Evolutionary conservation across 1,139 yeast genomes (phyloP).

Genomic region (Saccharomyces hybrid): DNA sequence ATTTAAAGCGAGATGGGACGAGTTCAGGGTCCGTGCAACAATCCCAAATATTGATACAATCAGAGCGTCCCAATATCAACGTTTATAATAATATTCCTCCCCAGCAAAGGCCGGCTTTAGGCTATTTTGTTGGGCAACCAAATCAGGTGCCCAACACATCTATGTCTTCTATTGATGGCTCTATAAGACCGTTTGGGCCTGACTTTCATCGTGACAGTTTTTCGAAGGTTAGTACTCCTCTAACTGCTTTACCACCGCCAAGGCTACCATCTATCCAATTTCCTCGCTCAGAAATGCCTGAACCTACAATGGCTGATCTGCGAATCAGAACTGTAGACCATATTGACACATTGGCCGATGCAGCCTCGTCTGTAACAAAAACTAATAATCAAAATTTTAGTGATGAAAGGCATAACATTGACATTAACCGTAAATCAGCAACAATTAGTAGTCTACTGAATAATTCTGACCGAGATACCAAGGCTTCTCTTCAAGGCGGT

Average conservation of each 20-base stretch:
- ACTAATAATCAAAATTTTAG: neutral
- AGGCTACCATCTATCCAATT: conserved; percentile 29
- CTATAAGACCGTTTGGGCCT: conserved; percentile 12
- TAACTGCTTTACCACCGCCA: conserved; percentile 27
- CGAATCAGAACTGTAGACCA: neutral
- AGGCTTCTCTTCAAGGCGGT: neutral
- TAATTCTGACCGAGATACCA: neutral
- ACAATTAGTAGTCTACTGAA: neutral
- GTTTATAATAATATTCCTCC: conserved; percentile 19
- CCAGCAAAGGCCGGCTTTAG: conserved; percentile 28
- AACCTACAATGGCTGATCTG: neutral
- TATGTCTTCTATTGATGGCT: conserved; percentile 3
- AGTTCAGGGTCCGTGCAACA: conserved; percentile 23
- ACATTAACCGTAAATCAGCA: neutral
- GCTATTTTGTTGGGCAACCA: conserved; percentile 17
- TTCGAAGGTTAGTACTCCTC: conserved; percentile 21
- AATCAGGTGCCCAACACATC: conserved; percentile 3
- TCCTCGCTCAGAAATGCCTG: conserved; percentile 6
- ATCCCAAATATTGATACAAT: conserved; percentile 21
- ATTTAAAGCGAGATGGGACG: conserved; percentile 19
- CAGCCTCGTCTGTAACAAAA: neutral
- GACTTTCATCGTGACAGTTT: conserved; percentile 19
- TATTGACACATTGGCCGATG: neutral
- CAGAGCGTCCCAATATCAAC: conserved; percentile 11
- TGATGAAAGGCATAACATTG: neutral